A percentile compares a stretch with the other conserved stretches of the same genome.
Conservation (phyloP, 495 filamentous ascomycete species). For the Penicillium subrubescens region DNA sequence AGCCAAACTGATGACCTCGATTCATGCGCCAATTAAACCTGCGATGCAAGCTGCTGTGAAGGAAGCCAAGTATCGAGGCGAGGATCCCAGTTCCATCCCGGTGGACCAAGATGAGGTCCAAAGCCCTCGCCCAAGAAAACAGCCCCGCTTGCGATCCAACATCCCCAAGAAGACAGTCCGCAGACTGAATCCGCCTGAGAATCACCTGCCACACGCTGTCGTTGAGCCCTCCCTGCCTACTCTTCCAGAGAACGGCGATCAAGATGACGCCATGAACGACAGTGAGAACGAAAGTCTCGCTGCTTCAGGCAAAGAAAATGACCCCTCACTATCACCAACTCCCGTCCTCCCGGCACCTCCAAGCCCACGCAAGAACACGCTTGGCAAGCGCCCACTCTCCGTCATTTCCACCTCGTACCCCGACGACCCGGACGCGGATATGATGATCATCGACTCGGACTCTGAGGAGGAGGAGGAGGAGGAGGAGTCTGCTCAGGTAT, state of each 20-base stretch:
- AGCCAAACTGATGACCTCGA: constrained; percentile 66
- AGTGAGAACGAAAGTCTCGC: constrained; percentile 36
- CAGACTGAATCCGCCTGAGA: constrained; percentile 7
- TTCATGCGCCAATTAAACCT: constrained; percentile 61
- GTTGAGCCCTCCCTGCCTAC: background rate
- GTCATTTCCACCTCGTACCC: constrained; percentile 36
- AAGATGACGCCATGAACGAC: constrained; percentile 23
- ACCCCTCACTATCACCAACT: constrained; percentile 47
- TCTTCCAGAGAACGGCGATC: constrained; percentile 1
- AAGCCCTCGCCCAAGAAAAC: constrained; percentile 28
- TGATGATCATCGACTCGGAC: constrained; percentile 36
- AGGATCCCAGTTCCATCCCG: constrained; percentile 43
- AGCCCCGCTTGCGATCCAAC: constrained; percentile 25
- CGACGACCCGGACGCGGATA: constrained; percentile 26
- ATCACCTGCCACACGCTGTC: constrained; percentile 1
- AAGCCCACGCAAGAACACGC: constrained; percentile 38
- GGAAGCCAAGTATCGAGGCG: constrained; percentile 63
- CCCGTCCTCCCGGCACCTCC: constrained; percentile 34
- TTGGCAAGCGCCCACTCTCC: constrained; percentile 47
- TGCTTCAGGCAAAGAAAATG: constrained; percentile 51
- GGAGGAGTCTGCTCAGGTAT: background rate
- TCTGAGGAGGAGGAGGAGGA: constrained; percentile 24
- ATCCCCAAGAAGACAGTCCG: constrained; percentile 28
- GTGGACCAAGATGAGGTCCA: constrained; percentile 21
- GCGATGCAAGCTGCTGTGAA: constrained; percentile 44